Conservation (phyloP, 2,329 filamentous ascomycete species). For the Phyllosticta citrichinensis region DNA sequence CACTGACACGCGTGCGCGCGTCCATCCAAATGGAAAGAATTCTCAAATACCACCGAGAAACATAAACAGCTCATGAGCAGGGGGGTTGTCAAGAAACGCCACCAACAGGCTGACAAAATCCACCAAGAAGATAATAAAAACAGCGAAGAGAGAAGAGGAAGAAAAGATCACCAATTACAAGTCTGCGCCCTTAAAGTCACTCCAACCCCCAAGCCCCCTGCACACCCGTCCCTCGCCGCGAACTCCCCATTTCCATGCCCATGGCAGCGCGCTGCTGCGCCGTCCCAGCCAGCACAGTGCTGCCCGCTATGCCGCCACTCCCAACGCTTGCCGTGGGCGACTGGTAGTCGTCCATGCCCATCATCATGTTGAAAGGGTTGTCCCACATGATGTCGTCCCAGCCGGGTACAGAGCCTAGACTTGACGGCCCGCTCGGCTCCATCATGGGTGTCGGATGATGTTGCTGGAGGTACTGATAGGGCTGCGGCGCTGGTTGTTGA, state of each 20-base stretch:
- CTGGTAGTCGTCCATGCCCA: constrained; percentile 25
- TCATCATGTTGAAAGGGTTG: constrained; percentile 20
- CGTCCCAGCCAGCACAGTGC: background rate
- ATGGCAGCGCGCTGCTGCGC: background rate
- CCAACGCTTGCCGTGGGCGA: constrained; percentile 4
- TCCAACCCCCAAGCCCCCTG: background rate
- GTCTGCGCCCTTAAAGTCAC: background rate
- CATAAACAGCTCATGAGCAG: no score
- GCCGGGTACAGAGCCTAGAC: constrained; percentile 19
- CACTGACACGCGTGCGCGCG: background rate
- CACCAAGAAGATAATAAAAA: background rate
- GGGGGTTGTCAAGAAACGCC: no score
- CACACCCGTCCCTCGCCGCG: background rate
- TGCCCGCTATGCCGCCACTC: constrained; percentile 6
- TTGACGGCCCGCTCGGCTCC: constrained; percentile 11
- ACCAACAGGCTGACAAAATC: background rate
- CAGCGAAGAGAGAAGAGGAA: no score
- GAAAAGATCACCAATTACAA: no score
- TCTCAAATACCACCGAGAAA: no score
- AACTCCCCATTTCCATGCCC: background rate
- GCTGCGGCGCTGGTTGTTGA: background rate
- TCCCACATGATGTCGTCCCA: constrained; percentile 36
- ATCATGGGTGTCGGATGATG: background rate
- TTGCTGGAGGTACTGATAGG: background rate
- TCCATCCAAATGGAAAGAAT: no score